Evolutionary conservation across 139 green algal genomes (phyloP).

Genomic region (Coelastrella sp.): DNA sequence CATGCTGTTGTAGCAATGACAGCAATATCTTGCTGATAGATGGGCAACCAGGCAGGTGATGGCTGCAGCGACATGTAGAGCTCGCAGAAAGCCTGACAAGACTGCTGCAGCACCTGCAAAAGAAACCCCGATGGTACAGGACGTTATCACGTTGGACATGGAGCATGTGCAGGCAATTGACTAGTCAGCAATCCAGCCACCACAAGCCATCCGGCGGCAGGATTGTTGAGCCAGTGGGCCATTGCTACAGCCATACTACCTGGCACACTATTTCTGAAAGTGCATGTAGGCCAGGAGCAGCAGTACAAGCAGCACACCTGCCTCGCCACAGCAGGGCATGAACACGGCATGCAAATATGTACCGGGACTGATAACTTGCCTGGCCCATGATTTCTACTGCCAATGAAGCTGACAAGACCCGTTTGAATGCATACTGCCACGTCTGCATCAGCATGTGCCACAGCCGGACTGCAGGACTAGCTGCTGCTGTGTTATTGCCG

Average conservation of each 20-base stretch:
- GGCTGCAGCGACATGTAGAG: conserved; percentile 17
- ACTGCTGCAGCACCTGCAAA: conserved; percentile 3
- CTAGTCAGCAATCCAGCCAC: too few relatives aligned
- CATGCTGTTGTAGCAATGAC: conserved; percentile 25
- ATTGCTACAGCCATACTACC: too few relatives aligned
- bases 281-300: too few relatives aligned
- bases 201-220: too few relatives aligned
- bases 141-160: too few relatives aligned
- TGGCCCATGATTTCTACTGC: not conserved
- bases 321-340: too few relatives aligned
- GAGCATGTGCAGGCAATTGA: too few relatives aligned
- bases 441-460: conserved; percentile 17
- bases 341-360: too few relatives aligned
- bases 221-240: too few relatives aligned
- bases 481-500: not conserved
- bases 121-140: not conserved
- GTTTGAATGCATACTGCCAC: not conserved
- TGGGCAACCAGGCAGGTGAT: not conserved
- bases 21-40: not conserved
- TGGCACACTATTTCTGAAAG: too few relatives aligned
- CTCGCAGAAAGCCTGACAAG: not conserved
- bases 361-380: too few relatives aligned
- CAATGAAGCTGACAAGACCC: not conserved
- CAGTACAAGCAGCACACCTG: too few relatives aligned
- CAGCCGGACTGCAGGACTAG: conserved; percentile 6